Evolutionary conservation across 2,329 filamentous ascomycete species (phyloP), one percentile per base, ranked within the genome.

Genomic region (Talaromyces islandicus): DNA sequence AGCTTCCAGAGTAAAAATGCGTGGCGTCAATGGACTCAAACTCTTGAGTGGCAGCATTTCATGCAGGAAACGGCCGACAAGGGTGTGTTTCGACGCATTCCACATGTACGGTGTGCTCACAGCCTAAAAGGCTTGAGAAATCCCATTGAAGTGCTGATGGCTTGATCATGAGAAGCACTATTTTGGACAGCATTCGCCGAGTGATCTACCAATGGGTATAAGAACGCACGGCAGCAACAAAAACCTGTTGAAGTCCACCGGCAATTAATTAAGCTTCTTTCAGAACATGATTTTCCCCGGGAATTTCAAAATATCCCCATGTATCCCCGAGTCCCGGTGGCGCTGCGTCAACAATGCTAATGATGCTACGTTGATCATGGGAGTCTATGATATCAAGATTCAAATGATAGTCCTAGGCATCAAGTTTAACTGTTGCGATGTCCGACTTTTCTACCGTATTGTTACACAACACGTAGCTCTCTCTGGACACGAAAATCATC

Each of bases 21-120:
- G 43, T 64, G 65, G 57, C 62, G 64, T 30, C 62, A 68, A 62
- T 70, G 67, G 56, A 61, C 55, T 56, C 54, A 41, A 48, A 58
- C 66, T 60, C 65, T 60, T 54, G 65, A 67, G 56, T 69, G 67
- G 69, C 62, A 69, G 59, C 64, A 66, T 17, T 70, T 70, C 46
- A 68, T 70, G 66, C 54, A 63, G 51, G 63, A 59, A 57, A 68
- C 66, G 19, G 64, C 68, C 50, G 60, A 63, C 12, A 64, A 69
- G 21, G 61, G 56, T 21, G 67, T 69, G 17, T 69, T 69, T 59
- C 62, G 68, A 24, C 54, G 65, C 38, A 63, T 69, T 54, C 69
- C 67, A 35, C 66, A 70, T 67, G 69, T 69, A 19, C 60, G 68
- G 50, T 70, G 69, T 66, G 67, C 68, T 38, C 63, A 64, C 57